A percentile compares a stretch with the other conserved stretches of the same genome.
phyloP scores from a whole-genome alignment of 2,329 filamentous ascomycete genomes.

The Stemphylium lycopersici region DNA sequence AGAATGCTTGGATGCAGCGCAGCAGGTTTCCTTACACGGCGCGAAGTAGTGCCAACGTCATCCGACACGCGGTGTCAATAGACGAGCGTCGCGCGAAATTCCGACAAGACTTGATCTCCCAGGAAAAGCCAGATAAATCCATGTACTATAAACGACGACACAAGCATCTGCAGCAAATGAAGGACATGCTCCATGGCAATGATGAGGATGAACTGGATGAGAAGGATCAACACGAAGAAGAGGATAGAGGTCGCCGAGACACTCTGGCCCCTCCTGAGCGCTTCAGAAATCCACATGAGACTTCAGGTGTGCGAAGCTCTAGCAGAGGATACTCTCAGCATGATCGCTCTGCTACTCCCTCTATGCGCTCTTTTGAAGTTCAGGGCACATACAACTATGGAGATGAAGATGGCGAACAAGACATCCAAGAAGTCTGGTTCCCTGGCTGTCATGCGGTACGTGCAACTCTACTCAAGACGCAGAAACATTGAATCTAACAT shows the following conservation, averaged over 20 bases:
- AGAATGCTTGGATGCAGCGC: slow-evolving; percentile 76
- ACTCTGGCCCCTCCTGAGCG: slow-evolving; percentile 38
- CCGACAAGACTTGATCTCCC: slow-evolving; percentile 69
- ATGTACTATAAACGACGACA: slow-evolving; percentile 38
- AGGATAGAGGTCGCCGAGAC: slow-evolving; percentile 27
- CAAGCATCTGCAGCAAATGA: slow-evolving; percentile 27
- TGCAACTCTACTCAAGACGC: not conserved
- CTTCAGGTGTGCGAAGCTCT: slow-evolving; percentile 38
- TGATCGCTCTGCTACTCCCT: slow-evolving; percentile 29
- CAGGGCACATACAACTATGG: slow-evolving; percentile 31
- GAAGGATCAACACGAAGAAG: slow-evolving; percentile 13
- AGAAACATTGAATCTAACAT: slow-evolving; percentile 11
- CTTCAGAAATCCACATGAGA: slow-evolving; percentile 44
- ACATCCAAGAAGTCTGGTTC: slow-evolving; percentile 83
- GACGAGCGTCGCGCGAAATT: slow-evolving; percentile 76
- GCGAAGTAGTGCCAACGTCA: slow-evolving; percentile 61
- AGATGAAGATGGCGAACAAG: slow-evolving; percentile 61
- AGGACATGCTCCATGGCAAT: slow-evolving; percentile 15
- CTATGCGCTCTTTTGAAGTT: slow-evolving; percentile 40
- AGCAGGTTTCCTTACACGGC: slow-evolving; percentile 74
- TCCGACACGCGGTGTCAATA: slow-evolving; percentile 73
- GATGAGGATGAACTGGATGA: slow-evolving; percentile 18
- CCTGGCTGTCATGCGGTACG: slow-evolving; percentile 71
- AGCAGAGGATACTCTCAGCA: slow-evolving; percentile 38
- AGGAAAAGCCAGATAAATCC: slow-evolving; percentile 42